phyloP scores from a whole-genome alignment of 1,139 yeast genomes.

The Blastobotrys buckinghamii region DNA sequence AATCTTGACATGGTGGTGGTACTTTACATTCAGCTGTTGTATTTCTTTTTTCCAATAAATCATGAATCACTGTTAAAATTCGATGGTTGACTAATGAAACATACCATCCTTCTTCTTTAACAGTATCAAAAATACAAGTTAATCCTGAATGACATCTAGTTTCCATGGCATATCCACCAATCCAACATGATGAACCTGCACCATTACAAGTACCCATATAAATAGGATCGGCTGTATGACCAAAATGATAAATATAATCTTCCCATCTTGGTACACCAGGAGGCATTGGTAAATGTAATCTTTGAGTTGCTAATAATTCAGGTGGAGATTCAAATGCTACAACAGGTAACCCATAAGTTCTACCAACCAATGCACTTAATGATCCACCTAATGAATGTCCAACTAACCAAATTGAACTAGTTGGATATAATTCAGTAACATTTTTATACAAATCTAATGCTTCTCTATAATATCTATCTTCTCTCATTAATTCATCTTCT shows the following conservation, averaged over 20 bases:
- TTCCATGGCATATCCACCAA: slow-evolving; percentile 97
- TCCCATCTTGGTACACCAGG: slow-evolving; percentile 78
- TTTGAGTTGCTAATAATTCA: slow-evolving; percentile 71
- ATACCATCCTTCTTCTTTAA: slow-evolving; percentile 85
- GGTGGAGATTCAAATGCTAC: slow-evolving; percentile 95
- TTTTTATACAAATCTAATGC: slow-evolving; percentile 71
- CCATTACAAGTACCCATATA: slow-evolving; percentile 97
- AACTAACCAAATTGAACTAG: slow-evolving; percentile 72
- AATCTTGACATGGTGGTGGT: slow-evolving; percentile 75
- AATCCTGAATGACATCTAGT: slow-evolving; percentile 91
- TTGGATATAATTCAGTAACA: slow-evolving; percentile 64
- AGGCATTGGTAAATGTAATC: slow-evolving; percentile 87
- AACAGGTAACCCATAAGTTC: slow-evolving; percentile 86
- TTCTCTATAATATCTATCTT: slow-evolving; percentile 80
- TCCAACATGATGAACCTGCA: slow-evolving; percentile 81
- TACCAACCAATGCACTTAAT: slow-evolving; percentile 69
- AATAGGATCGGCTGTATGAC: slow-evolving; percentile 96
- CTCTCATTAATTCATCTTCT: slow-evolving; percentile 65
- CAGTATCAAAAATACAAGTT: slow-evolving; percentile 85
- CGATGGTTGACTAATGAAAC: slow-evolving; percentile 85
- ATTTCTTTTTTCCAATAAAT: slow-evolving; percentile 65
- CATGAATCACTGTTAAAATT: slow-evolving; percentile 86
- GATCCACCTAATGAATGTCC: slow-evolving; percentile 98
- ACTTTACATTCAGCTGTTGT: slow-evolving; percentile 67
- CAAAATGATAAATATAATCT: slow-evolving; percentile 92